Base-by-base conservation (phyloP, 1,139 yeast genomes). In the Suhomyces wounanorum region DNA sequence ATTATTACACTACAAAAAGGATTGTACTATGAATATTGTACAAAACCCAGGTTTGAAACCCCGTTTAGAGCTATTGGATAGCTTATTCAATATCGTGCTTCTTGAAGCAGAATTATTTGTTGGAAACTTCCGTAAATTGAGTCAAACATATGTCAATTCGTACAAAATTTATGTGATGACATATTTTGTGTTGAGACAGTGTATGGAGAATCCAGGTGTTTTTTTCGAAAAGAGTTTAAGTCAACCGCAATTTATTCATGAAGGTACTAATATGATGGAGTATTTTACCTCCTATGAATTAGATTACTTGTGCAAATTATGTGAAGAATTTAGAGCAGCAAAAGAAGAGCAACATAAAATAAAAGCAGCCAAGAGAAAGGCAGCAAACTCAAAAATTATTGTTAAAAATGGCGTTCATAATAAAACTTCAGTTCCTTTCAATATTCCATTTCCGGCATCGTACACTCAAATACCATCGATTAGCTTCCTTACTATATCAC, bases 31-130 rank as follows among this genome's bases (percentile, higher is more conserved):
- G 35, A 63, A 66, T 49, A 60, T 53, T 10, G 23, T 36, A 11
- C 42, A 46, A 43, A 65, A 67, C 51, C 64, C 69, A 39, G 51
- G 61, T 42, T 47, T 60, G 21, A 57, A 59, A 23, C 61, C 62
- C 33, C 60, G 79, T 33, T 58, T 71, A n/a, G 72, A 71, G 38
- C 72, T 70, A 2, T 64, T 72, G 16, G 74, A 74, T 52, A 59
- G 59, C 14, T 61, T 77, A 40, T 75, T 75, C 52, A 64, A 62
- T n/a, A 61, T 71, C 49, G 68, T 72, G 6, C 58, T 77, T 26
- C 56, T 67, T 3, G 80, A 77, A 53, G 75, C 79, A 1, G 81
- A 77, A 52, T 61, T 75, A 16, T 77, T 77, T 58, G 78, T 77
- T 38, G 81, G 81, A 1, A 70, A 72, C 54, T 75, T 77, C 63